These are phyloP conservation scores for Candida qinlingensis DNA, from an alignment of 805 yeast genomes.

Conservation along the genomic window DNA sequence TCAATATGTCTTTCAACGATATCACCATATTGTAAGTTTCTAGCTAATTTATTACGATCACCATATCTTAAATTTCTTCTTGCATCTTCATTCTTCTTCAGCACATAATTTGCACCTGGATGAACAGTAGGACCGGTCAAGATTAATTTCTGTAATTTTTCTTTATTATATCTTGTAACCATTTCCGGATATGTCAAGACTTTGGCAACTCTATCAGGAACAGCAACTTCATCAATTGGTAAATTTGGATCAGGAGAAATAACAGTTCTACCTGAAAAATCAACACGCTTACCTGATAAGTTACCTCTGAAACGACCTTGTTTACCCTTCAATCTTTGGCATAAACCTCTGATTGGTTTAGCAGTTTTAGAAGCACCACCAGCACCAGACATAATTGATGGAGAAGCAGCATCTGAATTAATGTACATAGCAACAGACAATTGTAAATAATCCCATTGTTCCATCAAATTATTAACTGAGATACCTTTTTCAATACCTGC, in stretches of 20 bases:
- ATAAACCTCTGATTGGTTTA: constrained; percentile 84
- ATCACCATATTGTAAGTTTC: constrained; percentile 77
- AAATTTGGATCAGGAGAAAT: constrained; percentile 98
- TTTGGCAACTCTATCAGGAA: constrained; percentile 95
- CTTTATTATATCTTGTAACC: constrained; percentile 81
- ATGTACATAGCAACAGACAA: constrained; percentile 95
- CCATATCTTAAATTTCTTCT: constrained; percentile 89
- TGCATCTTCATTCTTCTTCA: constrained; percentile 77
- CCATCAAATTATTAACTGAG: constrained; percentile 89
- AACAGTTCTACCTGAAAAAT: constrained; percentile 96
- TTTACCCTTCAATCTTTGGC: constrained; percentile 96
- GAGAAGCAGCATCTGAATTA: constrained; percentile 88
- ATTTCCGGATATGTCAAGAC: constrained; percentile 93
- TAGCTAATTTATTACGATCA: constrained; percentile 73
- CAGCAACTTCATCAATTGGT: constrained; percentile 94
- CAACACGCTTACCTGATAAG: constrained; percentile 96
- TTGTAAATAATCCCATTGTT: constrained; percentile 97
- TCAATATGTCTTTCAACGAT: constrained; percentile 94
- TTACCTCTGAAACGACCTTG: constrained; percentile 99
- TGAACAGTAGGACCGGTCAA: constrained; percentile 81
- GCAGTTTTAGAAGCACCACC: constrained; percentile 48
- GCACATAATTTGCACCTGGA: constrained; percentile 94
- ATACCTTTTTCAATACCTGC: constrained; percentile 96
- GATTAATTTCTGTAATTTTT: constrained; percentile 68
- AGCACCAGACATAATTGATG: constrained; percentile 69